These are phyloP conservation scores for Pulveroboletus sp. DNA, from an alignment of 768 basidiomycete genomes.

Conservation along the genomic window DNA sequence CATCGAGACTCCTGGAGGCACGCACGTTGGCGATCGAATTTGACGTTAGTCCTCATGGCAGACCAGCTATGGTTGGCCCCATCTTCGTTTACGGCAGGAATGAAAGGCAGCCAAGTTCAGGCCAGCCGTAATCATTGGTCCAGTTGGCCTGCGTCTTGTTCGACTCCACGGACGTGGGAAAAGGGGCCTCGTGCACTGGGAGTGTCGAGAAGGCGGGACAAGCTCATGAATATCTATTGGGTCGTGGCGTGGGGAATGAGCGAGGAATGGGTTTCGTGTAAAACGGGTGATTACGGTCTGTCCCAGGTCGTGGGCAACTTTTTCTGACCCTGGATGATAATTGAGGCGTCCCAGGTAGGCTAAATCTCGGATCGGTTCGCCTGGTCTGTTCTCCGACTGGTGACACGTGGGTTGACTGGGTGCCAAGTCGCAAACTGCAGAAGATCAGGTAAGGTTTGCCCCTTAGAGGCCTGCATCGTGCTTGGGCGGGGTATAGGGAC, in stretches of 20 bases:
- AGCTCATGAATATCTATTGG: constrained; percentile 29
- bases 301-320: neutral
- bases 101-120: neutral
- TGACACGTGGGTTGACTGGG: neutral
- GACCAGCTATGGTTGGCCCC: constrained; percentile 4
- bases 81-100: constrained; percentile 5
- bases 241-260: constrained; percentile 12
- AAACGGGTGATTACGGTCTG: neutral
- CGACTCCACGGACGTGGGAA: constrained; percentile 2
- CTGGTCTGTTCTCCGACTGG: neutral
- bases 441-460: too few relatives aligned
- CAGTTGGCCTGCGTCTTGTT: neutral
- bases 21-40: neutral
- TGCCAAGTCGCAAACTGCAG: constrained; percentile 16
- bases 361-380: constrained; percentile 2
- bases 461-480: neutral
- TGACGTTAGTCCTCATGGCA: neutral
- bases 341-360: constrained; percentile 39
- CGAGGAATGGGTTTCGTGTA: neutral
- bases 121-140: neutral
- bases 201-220: constrained; percentile 25
- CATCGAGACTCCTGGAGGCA: neutral
- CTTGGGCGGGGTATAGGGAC: neutral
- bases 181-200: constrained; percentile 15
- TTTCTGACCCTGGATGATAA: neutral